Base-by-base conservation (phyloP, 768 basidiomycete species). In the Boletus eberwhitei region DNA sequence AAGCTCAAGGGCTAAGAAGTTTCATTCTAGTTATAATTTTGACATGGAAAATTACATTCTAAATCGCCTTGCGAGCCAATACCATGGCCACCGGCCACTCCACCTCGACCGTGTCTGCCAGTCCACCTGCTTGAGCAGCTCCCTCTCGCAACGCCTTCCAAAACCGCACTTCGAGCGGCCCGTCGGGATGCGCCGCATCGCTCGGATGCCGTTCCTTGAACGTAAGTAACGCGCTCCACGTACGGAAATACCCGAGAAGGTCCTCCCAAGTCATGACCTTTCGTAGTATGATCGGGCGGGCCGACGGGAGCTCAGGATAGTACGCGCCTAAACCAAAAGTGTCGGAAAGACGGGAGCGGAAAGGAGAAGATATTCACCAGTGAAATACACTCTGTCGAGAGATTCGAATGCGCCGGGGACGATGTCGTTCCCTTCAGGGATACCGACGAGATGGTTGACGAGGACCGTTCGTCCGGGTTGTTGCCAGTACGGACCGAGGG, bases 211-310 rank as follows among this genome's bases (percentile, higher is more conserved):
- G 63, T 58, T 87, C 85, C 56, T 83, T 80, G 67, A 80, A 92
- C 13, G 80, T 82, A 55, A 87, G 83, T 46, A 90, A 70, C 2
- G 88, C 73, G 60, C 86, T 89, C 75, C 80, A 86, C 0, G 89
- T 90, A 44, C 81, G 75, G 19, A 93, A 73, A 64, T 91, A 93
- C 2, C 74, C 79, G 6, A 87, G 75, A 0, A 93, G 70, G 52
- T 82, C 82, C 13, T 78, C 75, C 87, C 86, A 88, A 0, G 80
- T 78, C 77, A 86, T 81, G 37, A 65, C 72, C 60, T 81, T 82
- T 21, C 70, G 75, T 72, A 93, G 72, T 54, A 87, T 74, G 47
- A 85, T 74, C 54, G 68, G 36, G 53, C 60, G 66, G 54, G 71
- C 55, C 39, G 67, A 50, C 42, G 77, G 61, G 58, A 73, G 52